Base-by-base conservation (phyloP, 306 rosid species). In the Acacia melanoxylon region DNA sequence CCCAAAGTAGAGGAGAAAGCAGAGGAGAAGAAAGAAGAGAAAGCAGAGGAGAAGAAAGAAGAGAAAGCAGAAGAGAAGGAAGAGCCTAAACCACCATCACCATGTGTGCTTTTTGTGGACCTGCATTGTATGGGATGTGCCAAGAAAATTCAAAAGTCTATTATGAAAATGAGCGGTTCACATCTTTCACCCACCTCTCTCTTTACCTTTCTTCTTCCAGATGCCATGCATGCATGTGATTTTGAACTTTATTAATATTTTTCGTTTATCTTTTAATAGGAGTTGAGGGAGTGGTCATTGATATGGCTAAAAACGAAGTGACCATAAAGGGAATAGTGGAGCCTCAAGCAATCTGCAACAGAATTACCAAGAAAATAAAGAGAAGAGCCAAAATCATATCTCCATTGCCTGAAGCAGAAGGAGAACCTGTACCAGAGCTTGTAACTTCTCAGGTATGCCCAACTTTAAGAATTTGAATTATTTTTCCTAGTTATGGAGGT, bases 71-170 rank as follows among this genome's bases (percentile, higher is more conserved):
- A 78, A 78, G 85, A 88, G 76, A 74, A 88, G 78, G 92, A 89
- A 83, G 88, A 89, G 81, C 86, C 91, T 49, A 89, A 84, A 54
- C 91, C 96, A 61, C 90, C 89, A 71, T 58, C 91, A 67, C 91
- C 93, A 2, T 86, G 89, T 78, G 92, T 94, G 67, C 74, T 94
- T 80, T 83, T 72, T 82, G 90, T 94, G 61, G 91, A 94, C 92
- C 89, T 94, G 86, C 98, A 94, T 85, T 94, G 98, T 83, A 83
- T 82, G 41, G 97, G 98, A 15, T 94, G 96, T 67, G 93, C 97
- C 25, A 94, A 90, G 94, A 94, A 94, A 81, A 92, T 92, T 80
- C 90, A 94, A 73, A 92, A 88, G 84, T 85, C 85, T 29, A 79
- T 92, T 17, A 86, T 87, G 91, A 91, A 86, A 86, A 88, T 86